Percentiles rank a stretch among this genome's conserved stretches.
Evolutionary conservation across 2,329 filamentous ascomycete genomes (phyloP).

Genomic region (Fusarium sp.): DNA sequence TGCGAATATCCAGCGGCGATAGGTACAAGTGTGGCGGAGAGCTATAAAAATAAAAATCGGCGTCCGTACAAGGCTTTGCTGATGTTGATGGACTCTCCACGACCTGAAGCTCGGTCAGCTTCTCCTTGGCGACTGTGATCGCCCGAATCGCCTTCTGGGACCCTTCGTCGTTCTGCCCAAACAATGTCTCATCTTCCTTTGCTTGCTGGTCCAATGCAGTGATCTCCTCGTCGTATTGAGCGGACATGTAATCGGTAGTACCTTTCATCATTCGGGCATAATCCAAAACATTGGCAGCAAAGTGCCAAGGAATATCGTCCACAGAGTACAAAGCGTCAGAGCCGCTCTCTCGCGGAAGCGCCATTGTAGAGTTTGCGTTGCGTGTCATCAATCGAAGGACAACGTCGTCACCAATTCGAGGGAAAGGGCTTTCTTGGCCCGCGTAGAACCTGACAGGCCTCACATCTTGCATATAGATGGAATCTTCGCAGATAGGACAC

Average conservation of each 20-base stretch:
- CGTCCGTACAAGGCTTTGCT: conserved; percentile 50
- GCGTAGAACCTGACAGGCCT: conserved; percentile 90
- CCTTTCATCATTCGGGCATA: conserved; percentile 97
- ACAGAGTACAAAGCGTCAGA: conserved; percentile 74
- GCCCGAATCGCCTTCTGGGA: conserved; percentile 82
- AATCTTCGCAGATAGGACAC: conserved; percentile 95
- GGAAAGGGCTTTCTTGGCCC: conserved; percentile 85
- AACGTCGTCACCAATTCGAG: conserved; percentile 87
- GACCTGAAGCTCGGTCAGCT: conserved; percentile 61
- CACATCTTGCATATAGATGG: conserved; percentile 90
- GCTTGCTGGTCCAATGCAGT: conserved; percentile 79
- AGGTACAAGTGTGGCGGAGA: conserved; percentile 89
- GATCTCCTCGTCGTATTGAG: conserved; percentile 84
- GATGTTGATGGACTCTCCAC: conserved; percentile 28
- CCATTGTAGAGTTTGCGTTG: conserved; percentile 82
- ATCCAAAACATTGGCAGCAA: conserved; percentile 91
- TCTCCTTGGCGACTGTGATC: conserved; percentile 81
- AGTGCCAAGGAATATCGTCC: conserved; percentile 92
- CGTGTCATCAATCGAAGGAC: conserved; percentile 88
- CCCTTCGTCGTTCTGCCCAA: conserved; percentile 93
- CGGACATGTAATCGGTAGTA: conserved; percentile 85
- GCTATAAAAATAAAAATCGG: conserved; percentile 87
- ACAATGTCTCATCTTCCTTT: conserved; percentile 89
- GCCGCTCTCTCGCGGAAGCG: conserved; percentile 83
- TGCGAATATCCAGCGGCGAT: conserved; percentile 90